Evolutionary conservation across 1,139 yeast species (phyloP), one percentile per base, ranked within the genome.

Genomic region (Yarrowia galli): DNA sequence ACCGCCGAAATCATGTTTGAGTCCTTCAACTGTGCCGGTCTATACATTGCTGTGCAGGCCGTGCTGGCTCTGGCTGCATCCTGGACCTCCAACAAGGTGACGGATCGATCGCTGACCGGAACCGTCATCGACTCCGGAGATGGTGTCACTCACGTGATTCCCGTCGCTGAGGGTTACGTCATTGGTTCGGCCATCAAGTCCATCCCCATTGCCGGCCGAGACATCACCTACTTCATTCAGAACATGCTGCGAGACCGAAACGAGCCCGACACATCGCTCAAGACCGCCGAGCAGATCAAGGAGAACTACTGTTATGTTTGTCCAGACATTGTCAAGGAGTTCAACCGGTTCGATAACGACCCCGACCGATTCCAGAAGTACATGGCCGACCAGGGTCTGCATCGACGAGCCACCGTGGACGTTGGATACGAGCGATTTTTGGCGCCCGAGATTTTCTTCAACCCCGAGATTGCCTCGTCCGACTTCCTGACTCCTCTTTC

Each of bases 1-100:
- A 92, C 97, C 2, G 99, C 99, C 12, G 99, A 95, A 78, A 95
- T 95, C 76, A 95, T 95, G 97, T 95, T 95, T 81, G 99, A 95
- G 80, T 89, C 97, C 36, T 95, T 95, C 85, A 95, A 96, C 79
- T 95, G 99, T 81, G 98, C 98, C 23, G 99, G 99, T 69, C 83
- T 95, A 71, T 96, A 95, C 80, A 95, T 95, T 76, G 99, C 99
- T 5, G 99, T 95, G 13, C 99, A 95, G 81, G 99, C 99, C 0
- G 99, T 95, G 65, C 84, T 95, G 73, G 99, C 99, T 1, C 84
- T 95, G 74, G 99, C 99, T 7, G 99, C 99, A 1, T 92, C 98
- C 10, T 95, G 99, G 99, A 95, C 99, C 12, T 91, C 97, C 13
- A 88, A 97, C 42, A 95, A 95, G 78, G 98, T 92, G 46, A 89